Evolutionary conservation across 192 early-diverging fungal genomes (phyloP).

Genomic region (Fimicolochytrium jonesii): DNA sequence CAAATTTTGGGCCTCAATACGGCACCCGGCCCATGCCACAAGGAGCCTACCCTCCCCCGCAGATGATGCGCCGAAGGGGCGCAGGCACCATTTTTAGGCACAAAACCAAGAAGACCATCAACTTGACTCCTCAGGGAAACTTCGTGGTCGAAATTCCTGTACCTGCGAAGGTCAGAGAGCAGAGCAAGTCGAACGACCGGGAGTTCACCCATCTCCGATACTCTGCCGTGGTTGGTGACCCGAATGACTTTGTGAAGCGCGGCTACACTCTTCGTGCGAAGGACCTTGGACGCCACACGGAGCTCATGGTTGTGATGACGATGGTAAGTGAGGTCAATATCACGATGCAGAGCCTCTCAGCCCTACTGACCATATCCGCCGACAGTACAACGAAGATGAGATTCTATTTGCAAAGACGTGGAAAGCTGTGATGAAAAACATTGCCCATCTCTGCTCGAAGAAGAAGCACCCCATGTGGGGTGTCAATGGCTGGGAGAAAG

Average conservation of each 20-base stretch:
- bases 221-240: slow-evolving; percentile 80
- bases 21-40: no score
- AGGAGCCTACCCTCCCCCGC: slow-evolving; percentile 16
- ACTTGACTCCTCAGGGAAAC: slow-evolving; percentile 42
- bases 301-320: slow-evolving; percentile 86
- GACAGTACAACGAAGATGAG: slow-evolving; percentile 77
- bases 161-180: slow-evolving; percentile 30
- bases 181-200: slow-evolving; percentile 27
- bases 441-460: slow-evolving; percentile 76
- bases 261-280: slow-evolving; percentile 51
- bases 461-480: slow-evolving; percentile 65
- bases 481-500: slow-evolving; percentile 44
- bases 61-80: background rate
- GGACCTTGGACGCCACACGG: slow-evolving; percentile 71
- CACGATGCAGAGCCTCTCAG: no score
- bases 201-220: slow-evolving; percentile 52
- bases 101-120: slow-evolving; percentile 43
- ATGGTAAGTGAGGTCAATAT: no score
- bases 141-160: slow-evolving; percentile 49
- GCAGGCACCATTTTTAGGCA: slow-evolving; percentile 37
- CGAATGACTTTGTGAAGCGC: slow-evolving; percentile 64
- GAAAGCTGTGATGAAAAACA: slow-evolving; percentile 84
- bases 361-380: no score
- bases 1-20: no score
- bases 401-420: slow-evolving; percentile 81